Evolutionary conservation across 2,329 filamentous ascomycete genomes (phyloP).

Genomic region (Xylariaceae sp.): DNA sequence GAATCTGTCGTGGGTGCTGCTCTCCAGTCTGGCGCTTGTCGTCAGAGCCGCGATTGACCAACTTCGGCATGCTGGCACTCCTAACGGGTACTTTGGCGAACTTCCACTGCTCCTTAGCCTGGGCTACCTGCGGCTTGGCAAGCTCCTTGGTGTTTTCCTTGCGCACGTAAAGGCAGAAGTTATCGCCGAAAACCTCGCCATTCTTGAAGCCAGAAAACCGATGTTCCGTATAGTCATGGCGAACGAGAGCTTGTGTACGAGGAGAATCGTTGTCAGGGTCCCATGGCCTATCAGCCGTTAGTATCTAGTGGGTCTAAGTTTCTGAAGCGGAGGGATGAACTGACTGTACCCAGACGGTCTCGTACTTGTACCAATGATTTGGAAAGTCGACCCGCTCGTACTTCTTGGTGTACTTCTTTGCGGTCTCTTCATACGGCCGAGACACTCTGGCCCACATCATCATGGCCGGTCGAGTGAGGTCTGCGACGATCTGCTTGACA

Average conservation of each 20-base stretch:
- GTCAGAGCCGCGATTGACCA: too few relatives aligned
- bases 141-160: neutral
- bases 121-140: too few relatives aligned
- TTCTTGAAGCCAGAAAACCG: neutral
- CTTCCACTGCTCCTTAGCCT: too few relatives aligned
- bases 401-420: neutral
- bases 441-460: constrained; percentile 21
- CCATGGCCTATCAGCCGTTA: neutral
- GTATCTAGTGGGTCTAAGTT: too few relatives aligned
- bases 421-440: neutral
- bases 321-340: too few relatives aligned
- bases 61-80: too few relatives aligned
- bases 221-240: neutral
- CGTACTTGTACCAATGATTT: too few relatives aligned
- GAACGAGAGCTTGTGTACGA: neutral
- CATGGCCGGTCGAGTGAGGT: constrained; percentile 26
- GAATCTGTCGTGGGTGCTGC: too few relatives aligned
- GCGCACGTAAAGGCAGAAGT: neutral
- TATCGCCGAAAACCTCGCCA: neutral
- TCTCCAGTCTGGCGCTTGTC: too few relatives aligned
- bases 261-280: neutral
- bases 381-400: too few relatives aligned
- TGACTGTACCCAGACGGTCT: too few relatives aligned
- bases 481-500: constrained; percentile 28
- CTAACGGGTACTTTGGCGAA: too few relatives aligned